Percentiles rank a stretch among this genome's conserved stretches.
phyloP scores from a whole-genome alignment of 305 asterid genomes.

The Solanum hybrid region DNA sequence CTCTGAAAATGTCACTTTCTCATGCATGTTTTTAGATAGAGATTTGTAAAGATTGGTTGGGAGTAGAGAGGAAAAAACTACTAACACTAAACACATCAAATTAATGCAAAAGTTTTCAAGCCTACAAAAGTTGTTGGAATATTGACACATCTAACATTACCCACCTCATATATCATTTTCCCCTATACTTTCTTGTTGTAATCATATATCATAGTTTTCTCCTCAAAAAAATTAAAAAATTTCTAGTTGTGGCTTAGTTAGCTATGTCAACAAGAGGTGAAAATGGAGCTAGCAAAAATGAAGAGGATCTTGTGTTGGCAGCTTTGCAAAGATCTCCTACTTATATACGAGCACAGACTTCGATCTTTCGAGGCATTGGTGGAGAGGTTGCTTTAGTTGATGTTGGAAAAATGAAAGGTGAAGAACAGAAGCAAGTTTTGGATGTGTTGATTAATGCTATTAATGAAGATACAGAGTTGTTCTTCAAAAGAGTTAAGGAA shows the following conservation, averaged over 20 bases:
- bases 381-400: constrained; percentile 62
- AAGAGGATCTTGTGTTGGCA: constrained; percentile 49
- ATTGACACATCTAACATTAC: constrained; percentile 11
- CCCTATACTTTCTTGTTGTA: background rate
- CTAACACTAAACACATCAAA: background rate
- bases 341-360: constrained; percentile 39
- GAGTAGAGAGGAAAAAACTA: background rate
- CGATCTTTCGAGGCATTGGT: constrained; percentile 31
- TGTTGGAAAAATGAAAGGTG: constrained; percentile 37
- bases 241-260: background rate
- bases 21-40: background rate
- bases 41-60: background rate
- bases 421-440: constrained; percentile 43
- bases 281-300: constrained; percentile 26
- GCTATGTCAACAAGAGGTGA: constrained; percentile 14
- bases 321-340: constrained; percentile 63
- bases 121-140: constrained; percentile 13
- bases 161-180: background rate
- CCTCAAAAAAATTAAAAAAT: background rate
- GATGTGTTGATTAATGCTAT: constrained; percentile 43
- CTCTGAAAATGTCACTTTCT: background rate
- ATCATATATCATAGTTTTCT: constrained; percentile 1
- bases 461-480: constrained; percentile 45
- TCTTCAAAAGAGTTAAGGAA: constrained; percentile 54
- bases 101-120: constrained; percentile 13